Conservation (phyloP, 2,329 filamentous ascomycete species). For the Penicillium sp. region DNA sequence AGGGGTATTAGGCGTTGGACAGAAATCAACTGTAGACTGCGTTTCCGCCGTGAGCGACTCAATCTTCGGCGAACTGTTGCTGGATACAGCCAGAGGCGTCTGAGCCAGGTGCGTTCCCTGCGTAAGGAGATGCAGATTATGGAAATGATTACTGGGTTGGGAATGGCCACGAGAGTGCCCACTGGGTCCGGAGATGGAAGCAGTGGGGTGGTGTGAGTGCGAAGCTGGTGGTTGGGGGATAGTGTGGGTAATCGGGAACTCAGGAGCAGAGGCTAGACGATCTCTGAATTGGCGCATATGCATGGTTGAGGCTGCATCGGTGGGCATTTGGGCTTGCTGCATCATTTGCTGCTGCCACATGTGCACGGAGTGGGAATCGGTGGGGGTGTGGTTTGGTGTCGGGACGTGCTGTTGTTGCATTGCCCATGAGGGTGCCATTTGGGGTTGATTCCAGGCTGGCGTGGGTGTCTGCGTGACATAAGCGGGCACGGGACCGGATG, state of each 20-base stretch:
- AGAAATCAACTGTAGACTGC: constrained; percentile 35
- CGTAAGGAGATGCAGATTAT: constrained; percentile 23
- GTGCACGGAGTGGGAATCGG: constrained; percentile 23
- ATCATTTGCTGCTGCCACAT: constrained; percentile 31
- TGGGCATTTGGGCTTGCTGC: constrained; percentile 23
- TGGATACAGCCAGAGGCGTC: constrained; percentile 8
- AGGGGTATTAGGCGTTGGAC: constrained; percentile 32
- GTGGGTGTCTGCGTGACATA: constrained; percentile 28
- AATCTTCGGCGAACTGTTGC: constrained; percentile 20
- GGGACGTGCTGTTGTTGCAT: constrained; percentile 28
- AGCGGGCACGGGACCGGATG: constrained; percentile 26
- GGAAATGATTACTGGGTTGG: constrained; percentile 21
- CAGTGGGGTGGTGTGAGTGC: constrained; percentile 10
- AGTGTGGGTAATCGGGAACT: constrained; percentile 22
- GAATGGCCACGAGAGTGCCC: constrained; percentile 23
- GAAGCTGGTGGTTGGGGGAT: neutral
- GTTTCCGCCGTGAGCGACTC: constrained; percentile 28
- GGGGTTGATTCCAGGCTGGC: constrained; percentile 14
- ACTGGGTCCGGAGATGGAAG: constrained; percentile 21
- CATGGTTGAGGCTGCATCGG: constrained; percentile 9
- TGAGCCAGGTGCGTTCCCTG: constrained; percentile 21
- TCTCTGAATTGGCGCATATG: constrained; percentile 33
- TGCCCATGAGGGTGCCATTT: constrained; percentile 23
- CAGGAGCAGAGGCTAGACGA: constrained; percentile 36
- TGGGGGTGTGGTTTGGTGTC: constrained; percentile 21